phyloP scores from a whole-genome alignment of 331 rosid genomes.

The Telfairia occidentalis region DNA sequence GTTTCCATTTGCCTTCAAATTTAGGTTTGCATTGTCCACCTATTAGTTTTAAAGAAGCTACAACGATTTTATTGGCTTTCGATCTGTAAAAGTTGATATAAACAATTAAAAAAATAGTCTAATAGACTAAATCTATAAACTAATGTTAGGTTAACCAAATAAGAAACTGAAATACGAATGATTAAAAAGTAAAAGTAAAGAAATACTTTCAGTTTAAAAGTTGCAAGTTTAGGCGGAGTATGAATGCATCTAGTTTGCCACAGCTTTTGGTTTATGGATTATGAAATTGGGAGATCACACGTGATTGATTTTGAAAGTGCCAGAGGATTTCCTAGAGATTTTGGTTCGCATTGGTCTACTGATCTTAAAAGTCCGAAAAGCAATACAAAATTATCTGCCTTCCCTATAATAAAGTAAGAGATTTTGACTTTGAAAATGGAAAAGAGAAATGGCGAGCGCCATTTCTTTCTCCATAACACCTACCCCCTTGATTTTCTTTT shows the following conservation, averaged over 20 bases:
- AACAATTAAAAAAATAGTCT: not conserved
- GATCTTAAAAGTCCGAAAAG: constrained; percentile 2
- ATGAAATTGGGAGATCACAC: not conserved
- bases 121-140: not conserved
- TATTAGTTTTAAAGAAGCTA: not conserved
- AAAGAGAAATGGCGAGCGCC: constrained; percentile 7
- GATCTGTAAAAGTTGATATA: not conserved
- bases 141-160: not conserved
- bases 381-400: not conserved
- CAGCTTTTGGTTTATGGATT: not conserved
- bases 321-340: not conserved
- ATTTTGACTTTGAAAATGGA: constrained; percentile 7
- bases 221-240: not conserved
- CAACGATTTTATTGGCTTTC: too few relatives aligned
- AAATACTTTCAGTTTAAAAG: not conserved
- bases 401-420: not conserved
- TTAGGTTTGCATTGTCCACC: not conserved
- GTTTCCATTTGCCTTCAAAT: not conserved
- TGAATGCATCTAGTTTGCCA: not conserved
- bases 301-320: not conserved
- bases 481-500: not conserved
- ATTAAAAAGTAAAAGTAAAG: not conserved
- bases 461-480: constrained; percentile 1
- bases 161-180: not conserved
- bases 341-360: not conserved